Conservation (phyloP, 441 rosid species). For the Sinapis alba region DNA sequence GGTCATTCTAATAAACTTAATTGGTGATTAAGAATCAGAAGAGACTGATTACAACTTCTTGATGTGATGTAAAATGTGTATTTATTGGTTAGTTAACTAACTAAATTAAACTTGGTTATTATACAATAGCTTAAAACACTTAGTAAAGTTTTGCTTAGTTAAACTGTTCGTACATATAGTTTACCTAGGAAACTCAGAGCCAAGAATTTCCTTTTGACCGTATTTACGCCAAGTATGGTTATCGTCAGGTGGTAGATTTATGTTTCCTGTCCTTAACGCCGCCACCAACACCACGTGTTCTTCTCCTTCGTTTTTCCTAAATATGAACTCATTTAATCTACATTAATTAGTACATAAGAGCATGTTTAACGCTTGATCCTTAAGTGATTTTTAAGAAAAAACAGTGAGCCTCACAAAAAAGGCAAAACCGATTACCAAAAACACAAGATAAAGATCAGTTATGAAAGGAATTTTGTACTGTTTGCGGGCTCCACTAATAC, state of each 20-base stretch:
- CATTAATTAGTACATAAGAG: constrained; percentile 8
- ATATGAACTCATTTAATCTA: background rate
- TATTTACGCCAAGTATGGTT: constrained; percentile 87
- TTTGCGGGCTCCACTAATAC: too few species aligned
- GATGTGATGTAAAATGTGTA: constrained; percentile 4
- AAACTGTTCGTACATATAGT: background rate
- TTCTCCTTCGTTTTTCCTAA: constrained; percentile 45
- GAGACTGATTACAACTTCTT: constrained; percentile 20
- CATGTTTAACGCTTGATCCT: too few species aligned
- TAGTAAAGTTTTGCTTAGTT: background rate
- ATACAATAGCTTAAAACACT: background rate
- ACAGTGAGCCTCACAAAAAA: too few species aligned
- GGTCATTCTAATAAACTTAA: constrained; percentile 12
- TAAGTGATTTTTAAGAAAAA: too few species aligned
- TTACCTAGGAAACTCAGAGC: constrained; percentile 78
- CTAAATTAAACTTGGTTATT: background rate
- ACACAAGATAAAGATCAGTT: too few species aligned
- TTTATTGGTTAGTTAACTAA: constrained; percentile 11
- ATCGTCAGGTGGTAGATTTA: constrained; percentile 80
- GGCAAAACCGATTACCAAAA: too few species aligned
- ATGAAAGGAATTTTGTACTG: too few species aligned
- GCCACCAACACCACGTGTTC: constrained; percentile 46
- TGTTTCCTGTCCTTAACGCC: constrained; percentile 66
- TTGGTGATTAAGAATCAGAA: constrained; percentile 1
- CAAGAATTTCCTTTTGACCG: constrained; percentile 89